Conservation (phyloP, 768 basidiomycete species). For the Calocera cornea region DNA sequence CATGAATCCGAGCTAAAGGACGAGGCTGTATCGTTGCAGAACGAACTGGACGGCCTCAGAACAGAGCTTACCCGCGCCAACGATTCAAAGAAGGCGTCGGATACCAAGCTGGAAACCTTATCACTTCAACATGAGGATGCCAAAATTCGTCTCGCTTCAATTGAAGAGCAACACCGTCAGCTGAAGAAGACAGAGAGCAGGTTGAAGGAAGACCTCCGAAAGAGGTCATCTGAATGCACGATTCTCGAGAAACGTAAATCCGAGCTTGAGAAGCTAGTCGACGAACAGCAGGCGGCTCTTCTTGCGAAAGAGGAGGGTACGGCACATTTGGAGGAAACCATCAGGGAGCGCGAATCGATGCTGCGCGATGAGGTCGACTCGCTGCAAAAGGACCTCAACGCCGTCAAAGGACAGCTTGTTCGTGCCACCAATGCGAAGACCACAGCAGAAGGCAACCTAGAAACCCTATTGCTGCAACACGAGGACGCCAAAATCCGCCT, state of each 20-base stretch:
- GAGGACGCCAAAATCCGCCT: constrained; percentile 30
- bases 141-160: too few relatives aligned
- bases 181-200: too few relatives aligned
- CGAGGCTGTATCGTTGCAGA: constrained; percentile 30
- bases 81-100: neutral
- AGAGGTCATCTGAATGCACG: too few relatives aligned
- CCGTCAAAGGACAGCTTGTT: constrained; percentile 73
- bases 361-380: constrained; percentile 73
- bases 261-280: too few relatives aligned
- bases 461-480: constrained; percentile 29
- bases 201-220: too few relatives aligned
- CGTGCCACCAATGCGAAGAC: constrained; percentile 64
- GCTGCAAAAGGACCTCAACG: constrained; percentile 70
- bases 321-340: too few relatives aligned
- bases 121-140: neutral
- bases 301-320: too few relatives aligned
- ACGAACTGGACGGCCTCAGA: too few relatives aligned
- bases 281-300: too few relatives aligned
- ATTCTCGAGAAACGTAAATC: too few relatives aligned
- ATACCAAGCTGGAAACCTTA: neutral
- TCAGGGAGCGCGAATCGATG: constrained; percentile 70
- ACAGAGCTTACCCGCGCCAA: too few relatives aligned
- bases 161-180: too few relatives aligned
- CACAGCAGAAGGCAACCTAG: constrained; percentile 66
- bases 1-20: constrained; percentile 52